Evolutionary conservation across 2,329 filamentous ascomycete species (phyloP).

Genomic region (Fusarium sp.): DNA sequence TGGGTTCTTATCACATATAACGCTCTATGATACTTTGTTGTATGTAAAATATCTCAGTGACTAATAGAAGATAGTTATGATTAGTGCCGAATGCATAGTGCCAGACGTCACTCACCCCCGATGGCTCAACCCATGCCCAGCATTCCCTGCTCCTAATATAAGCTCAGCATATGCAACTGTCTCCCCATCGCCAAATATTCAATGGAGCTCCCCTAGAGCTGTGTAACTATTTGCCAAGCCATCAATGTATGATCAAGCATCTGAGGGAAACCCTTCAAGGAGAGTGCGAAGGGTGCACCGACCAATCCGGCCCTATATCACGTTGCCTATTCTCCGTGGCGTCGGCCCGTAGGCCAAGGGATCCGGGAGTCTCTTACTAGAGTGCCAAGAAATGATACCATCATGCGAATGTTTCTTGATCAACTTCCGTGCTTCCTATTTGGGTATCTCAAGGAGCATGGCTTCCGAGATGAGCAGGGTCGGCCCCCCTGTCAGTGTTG

Average conservation of each 20-base stretch:
- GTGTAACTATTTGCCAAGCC: background rate
- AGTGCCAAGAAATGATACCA: background rate
- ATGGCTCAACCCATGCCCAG: too few relatives aligned
- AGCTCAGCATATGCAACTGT: too few relatives aligned
- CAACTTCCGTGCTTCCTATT: background rate
- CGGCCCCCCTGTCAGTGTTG: background rate
- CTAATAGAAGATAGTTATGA: too few relatives aligned
- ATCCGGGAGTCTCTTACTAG: background rate
- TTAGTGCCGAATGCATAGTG: too few relatives aligned
- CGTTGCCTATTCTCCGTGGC: background rate
- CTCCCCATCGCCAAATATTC: background rate
- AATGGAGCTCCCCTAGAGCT: background rate
- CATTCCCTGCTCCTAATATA: too few relatives aligned
- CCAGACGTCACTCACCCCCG: too few relatives aligned
- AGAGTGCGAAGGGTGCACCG: background rate
- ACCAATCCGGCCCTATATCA: background rate
- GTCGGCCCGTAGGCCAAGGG: background rate
- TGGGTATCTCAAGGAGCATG: background rate
- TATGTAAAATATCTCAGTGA: too few relatives aligned
- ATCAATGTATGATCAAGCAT: background rate
- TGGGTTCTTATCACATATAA: too few relatives aligned
- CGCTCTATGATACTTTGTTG: too few relatives aligned
- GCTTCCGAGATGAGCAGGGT: background rate
- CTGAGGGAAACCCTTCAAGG: background rate
- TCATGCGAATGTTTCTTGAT: background rate